A percentile compares a stretch with the other conserved stretches of the same genome.
These are phyloP conservation scores for Davidsoniella australis DNA, from an alignment of 2,329 filamentous ascomycete genomes.

Conservation along the genomic window DNA sequence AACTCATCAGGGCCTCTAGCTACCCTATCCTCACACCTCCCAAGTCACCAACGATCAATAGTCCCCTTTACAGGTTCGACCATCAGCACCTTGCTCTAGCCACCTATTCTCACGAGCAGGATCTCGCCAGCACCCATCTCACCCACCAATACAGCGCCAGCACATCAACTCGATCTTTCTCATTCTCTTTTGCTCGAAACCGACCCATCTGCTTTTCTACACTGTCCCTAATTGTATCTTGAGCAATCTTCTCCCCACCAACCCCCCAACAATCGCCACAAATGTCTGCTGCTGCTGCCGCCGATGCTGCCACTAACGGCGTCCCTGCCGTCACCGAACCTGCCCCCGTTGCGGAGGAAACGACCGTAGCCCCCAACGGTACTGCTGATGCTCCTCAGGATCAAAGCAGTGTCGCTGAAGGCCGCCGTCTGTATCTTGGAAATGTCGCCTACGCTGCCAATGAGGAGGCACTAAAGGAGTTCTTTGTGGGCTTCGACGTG, in stretches of 20 bases:
- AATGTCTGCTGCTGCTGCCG: conserved; percentile 56
- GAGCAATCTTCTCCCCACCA: conserved; percentile 41
- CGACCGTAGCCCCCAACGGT: conserved; percentile 47
- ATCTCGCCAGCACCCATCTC: not conserved
- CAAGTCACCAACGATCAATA: conserved; percentile 10
- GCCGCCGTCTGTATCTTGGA: conserved; percentile 98
- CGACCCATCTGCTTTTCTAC: conserved; percentile 20
- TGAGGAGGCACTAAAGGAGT: conserved; percentile 99
- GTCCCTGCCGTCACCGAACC: conserved; percentile 6
- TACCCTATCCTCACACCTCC: conserved; percentile 46
- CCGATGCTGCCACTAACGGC: conserved; percentile 10
- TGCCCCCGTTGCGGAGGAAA: conserved; percentile 37
- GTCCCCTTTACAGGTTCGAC: conserved; percentile 12
- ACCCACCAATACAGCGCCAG: not conserved
- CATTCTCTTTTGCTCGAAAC: conserved; percentile 1
- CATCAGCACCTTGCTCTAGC: conserved; percentile 12
- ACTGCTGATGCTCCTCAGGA: conserved; percentile 59
- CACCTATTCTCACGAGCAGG: conserved; percentile 11
- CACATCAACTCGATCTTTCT: not conserved
- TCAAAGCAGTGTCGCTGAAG: conserved; percentile 88
- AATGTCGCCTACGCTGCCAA: conserved; percentile 99
- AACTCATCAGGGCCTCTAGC: conserved; percentile 71
- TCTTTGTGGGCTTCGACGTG: conserved; percentile 99
- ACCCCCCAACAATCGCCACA: conserved; percentile 31
- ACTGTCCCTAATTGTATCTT: conserved; percentile 30